Base-by-base conservation (phyloP, 140 eudicot genomes). In the Bidens hawaiensis region DNA sequence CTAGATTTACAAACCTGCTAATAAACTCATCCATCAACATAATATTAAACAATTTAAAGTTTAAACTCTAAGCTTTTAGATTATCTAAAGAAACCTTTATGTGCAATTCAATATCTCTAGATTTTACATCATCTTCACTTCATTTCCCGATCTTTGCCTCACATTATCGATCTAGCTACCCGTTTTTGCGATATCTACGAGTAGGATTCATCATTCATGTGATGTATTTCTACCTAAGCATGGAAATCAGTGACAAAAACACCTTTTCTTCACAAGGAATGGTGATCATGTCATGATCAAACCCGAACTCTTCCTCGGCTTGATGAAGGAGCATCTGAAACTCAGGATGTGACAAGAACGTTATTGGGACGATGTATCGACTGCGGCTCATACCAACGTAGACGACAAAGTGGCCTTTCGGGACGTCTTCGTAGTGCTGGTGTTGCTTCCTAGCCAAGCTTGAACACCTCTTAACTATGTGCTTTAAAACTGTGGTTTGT, bases 221-320 rank as follows among this genome's bases (percentile, higher is more conserved):
- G 16, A 5, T 9, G 12, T 34, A 14, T 54, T 33, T 45, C 46
- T 67, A 76, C 38, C 78, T 71, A 61, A 76, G 77, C 72, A 74
- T 77, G 64, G 87, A 74, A 16, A 83, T 77, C 43, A 81, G 81
- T 19, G 81, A 64, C 57, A 66, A 65, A 36, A 84, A 84, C 22
- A 69, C 79, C 2, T 41, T 65, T 69, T 81, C 82, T 59, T 78
- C 82, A 54, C 93, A 84, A 27, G 93, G 93, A 49, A 84, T 75
- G 2, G 85, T 75, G 40, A 84, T 85, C 84, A 75, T 77, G 14
- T 79, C 79, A 4, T 81, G 80, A 64, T 78, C 80, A 57, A 80
- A 84, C 54, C 87, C 93, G 23, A 75, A 84, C 52, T 84, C 91
- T 56, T 84, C 91, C 22, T 78, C 87, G 18, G 87, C 87, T 64